Conservation (phyloP, 257 asterid species). For the Linaria vulgaris region DNA sequence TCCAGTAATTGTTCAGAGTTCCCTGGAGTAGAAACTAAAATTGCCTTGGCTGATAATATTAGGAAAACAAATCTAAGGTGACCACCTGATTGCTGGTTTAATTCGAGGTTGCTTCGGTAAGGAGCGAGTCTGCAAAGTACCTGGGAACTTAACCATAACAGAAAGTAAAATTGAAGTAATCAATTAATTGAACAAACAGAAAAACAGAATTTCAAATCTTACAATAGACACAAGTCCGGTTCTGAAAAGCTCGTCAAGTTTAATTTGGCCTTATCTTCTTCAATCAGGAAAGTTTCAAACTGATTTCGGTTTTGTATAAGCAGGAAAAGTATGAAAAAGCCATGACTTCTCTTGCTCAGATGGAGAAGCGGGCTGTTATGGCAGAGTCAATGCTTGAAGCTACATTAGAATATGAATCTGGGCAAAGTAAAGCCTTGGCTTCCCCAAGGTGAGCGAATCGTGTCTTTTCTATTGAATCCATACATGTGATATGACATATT, state of each 20-base stretch:
- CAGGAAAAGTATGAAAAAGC: conserved; percentile 76
- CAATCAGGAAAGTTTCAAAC: not conserved
- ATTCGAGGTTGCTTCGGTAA: too few relatives aligned
- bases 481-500: too few relatives aligned
- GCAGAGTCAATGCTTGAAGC: conserved; percentile 93
- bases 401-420: conserved; percentile 76
- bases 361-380: conserved; percentile 88
- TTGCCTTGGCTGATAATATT: too few relatives aligned
- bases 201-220: not conserved
- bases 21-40: too few relatives aligned
- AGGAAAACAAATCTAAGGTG: too few relatives aligned
- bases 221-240: not conserved
- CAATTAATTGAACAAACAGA: too few relatives aligned
- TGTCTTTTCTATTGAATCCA: not conserved
- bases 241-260: conserved; percentile 8
- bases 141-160: not conserved
- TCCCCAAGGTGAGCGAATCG: conserved; percentile 56
- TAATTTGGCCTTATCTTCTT: conserved; percentile 2
- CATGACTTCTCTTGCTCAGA: conserved; percentile 46
- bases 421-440: conserved; percentile 71
- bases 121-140: too few relatives aligned
- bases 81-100: too few relatives aligned
- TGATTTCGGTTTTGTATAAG: not conserved
- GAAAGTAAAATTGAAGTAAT: not conserved
- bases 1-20: too few relatives aligned